phyloP scores from a whole-genome alignment of 225 moss, liverwort and hornwort genomes.

The Climacium dendroides region DNA sequence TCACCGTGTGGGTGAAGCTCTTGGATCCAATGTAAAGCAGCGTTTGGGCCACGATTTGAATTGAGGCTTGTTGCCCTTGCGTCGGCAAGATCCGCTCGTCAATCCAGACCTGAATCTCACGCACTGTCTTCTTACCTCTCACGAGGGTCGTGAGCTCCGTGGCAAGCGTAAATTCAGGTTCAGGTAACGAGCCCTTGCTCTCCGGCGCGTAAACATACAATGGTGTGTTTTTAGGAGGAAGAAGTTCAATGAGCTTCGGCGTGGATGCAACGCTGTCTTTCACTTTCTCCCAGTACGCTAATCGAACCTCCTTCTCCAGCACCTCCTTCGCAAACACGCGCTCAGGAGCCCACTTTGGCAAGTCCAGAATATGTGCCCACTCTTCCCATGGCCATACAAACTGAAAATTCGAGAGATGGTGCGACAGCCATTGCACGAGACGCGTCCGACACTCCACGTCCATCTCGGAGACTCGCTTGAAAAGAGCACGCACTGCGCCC shows the following conservation, averaged over 20 bases:
- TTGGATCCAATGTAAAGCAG: conserved; percentile 89
- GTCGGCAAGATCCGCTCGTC: conserved; percentile 72
- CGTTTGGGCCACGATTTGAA: conserved; percentile 70
- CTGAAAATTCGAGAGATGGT: conserved; percentile 95
- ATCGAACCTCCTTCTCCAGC: conserved; percentile 77
- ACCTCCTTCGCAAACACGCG: conserved; percentile 91
- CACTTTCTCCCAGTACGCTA: conserved; percentile 94
- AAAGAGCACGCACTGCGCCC: conserved; percentile 86
- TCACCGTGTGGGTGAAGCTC: conserved; percentile 90
- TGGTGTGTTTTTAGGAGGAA: conserved; percentile 69
- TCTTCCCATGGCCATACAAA: conserved; percentile 99
- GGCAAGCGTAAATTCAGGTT: conserved; percentile 47
- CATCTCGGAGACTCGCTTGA: conserved; percentile 76
- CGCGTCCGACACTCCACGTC: conserved; percentile 95
- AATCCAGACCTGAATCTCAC: conserved; percentile 81
- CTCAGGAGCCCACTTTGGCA: conserved; percentile 70
- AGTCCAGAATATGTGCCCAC: conserved; percentile 80
- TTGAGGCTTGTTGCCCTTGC: conserved; percentile 63
- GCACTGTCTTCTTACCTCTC: conserved; percentile 71
- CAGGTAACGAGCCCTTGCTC: conserved; percentile 34
- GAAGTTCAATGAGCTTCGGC: conserved; percentile 64
- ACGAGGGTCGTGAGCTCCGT: conserved; percentile 66
- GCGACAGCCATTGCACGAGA: conserved; percentile 93
- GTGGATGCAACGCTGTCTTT: conserved; percentile 80
- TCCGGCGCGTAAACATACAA: conserved; percentile 61